Evolutionary conservation across 2,329 filamentous ascomycete species (phyloP).

Genomic region (Pseudogymnoascus sp.): DNA sequence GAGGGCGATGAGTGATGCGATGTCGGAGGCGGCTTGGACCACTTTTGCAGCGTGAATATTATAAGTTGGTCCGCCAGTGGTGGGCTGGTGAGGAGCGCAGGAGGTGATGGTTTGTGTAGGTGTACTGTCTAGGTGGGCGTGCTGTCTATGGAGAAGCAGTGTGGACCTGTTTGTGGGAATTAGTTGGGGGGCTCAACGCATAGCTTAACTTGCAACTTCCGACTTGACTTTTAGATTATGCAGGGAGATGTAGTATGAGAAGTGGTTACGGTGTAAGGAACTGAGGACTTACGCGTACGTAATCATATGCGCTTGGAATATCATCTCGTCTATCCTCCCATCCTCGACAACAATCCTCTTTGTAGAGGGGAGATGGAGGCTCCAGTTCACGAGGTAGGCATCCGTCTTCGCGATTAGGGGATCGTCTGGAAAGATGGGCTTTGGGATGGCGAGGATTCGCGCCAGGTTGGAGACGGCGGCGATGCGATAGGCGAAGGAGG

Average conservation of each 20-base stretch:
- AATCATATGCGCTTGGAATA: conserved; percentile 88
- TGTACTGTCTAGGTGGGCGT: conserved; percentile 63
- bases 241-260: neutral
- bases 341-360: conserved; percentile 59
- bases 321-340: conserved; percentile 74
- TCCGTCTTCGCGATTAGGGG: conserved; percentile 48
- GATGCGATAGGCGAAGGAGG: conserved; percentile 78
- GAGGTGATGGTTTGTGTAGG: conserved; percentile 50
- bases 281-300: conserved; percentile 35
- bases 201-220: neutral
- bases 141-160: conserved; percentile 69
- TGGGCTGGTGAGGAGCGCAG: conserved; percentile 47
- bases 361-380: conserved; percentile 63
- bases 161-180: conserved; percentile 22
- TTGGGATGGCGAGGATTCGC: conserved; percentile 56
- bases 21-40: conserved; percentile 67
- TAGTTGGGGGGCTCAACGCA: neutral
- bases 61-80: conserved; percentile 19
- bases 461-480: conserved; percentile 73
- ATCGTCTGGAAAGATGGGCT: conserved; percentile 45
- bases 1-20: conserved; percentile 67
- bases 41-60: conserved; percentile 66
- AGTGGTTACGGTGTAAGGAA: neutral
- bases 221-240: neutral
- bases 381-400: conserved; percentile 61